Evolutionary conservation across 108 stramenopile genomes (phyloP).

Genomic region (Cyclostephanos tholiformis): DNA sequence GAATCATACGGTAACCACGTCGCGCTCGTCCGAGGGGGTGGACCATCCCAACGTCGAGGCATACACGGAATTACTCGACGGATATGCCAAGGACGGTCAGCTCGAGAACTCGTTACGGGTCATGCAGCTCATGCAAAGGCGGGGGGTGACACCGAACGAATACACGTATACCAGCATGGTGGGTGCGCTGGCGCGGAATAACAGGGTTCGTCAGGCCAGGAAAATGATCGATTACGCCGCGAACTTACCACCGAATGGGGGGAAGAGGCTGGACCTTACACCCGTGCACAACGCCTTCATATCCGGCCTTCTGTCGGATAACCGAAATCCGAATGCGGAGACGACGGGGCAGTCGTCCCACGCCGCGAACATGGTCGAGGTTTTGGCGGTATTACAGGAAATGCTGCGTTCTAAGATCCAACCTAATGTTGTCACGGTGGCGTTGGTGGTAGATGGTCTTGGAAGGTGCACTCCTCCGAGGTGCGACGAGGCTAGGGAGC

Average conservation of each 20-base stretch:
- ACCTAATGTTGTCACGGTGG: conserved; percentile 66
- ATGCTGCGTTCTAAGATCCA: conserved; percentile 61
- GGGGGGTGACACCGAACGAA: conserved; percentile 70
- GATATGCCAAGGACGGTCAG: conserved; percentile 64
- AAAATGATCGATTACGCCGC: conserved; percentile 57
- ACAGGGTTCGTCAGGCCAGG: conserved; percentile 59
- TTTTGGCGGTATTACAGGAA: conserved; percentile 47
- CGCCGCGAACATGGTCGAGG: conserved; percentile 51
- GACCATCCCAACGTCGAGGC: conserved; percentile 86
- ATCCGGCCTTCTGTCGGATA: conserved; percentile 56
- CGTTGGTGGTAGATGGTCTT: conserved; percentile 67
- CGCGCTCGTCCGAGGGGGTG: background rate
- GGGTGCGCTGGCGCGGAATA: conserved; percentile 64
- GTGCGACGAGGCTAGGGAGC: conserved; percentile 58
- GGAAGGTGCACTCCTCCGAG: conserved; percentile 65
- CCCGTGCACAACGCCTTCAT: conserved; percentile 77
- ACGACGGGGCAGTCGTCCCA: conserved; percentile 17
- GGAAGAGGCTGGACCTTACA: conserved; percentile 26
- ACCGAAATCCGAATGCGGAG: conserved; percentile 7
- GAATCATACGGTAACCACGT: conserved; percentile 37
- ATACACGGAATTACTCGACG: conserved; percentile 79
- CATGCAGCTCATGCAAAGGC: conserved; percentile 63
- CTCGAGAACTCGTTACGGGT: conserved; percentile 60
- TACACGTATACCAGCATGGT: conserved; percentile 79
- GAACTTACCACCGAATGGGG: conserved; percentile 24